Evolutionary conservation across 305 asterid genomes (phyloP).

Genomic region (Fraxinus floribunda): DNA sequence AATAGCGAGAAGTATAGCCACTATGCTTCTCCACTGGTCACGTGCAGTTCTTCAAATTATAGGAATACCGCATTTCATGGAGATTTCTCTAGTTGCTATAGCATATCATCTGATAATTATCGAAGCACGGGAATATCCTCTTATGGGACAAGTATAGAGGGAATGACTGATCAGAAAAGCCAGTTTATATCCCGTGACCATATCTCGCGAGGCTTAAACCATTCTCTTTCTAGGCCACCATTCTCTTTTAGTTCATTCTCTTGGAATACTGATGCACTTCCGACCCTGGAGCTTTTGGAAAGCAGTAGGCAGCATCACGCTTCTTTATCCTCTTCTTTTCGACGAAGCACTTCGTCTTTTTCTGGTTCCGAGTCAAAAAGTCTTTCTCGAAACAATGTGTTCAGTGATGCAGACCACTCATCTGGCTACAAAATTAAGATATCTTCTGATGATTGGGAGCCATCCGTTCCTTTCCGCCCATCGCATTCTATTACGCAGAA

Average conservation of each 20-base stretch:
- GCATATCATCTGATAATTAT: slow-evolving; percentile 32
- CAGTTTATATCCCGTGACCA: slow-evolving; percentile 27
- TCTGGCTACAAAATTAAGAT: slow-evolving; percentile 29
- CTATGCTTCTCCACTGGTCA: slow-evolving; percentile 37
- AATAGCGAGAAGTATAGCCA: slow-evolving; percentile 36
- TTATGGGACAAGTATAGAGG: slow-evolving; percentile 30
- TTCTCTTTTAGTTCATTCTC: slow-evolving; percentile 46
- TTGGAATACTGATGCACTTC: slow-evolving; percentile 36
- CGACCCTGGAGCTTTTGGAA: slow-evolving; percentile 34
- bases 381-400: slow-evolving; percentile 28
- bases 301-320: slow-evolving; percentile 35
- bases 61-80: slow-evolving; percentile 28
- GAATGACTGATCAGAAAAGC: slow-evolving; percentile 27
- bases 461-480: slow-evolving; percentile 75
- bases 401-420: slow-evolving; percentile 28
- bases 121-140: slow-evolving; percentile 30
- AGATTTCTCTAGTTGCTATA: slow-evolving; percentile 31
- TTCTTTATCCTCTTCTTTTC: slow-evolving; percentile 43
- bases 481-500: slow-evolving; percentile 55
- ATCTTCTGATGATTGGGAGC: slow-evolving; percentile 66
- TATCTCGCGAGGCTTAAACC: slow-evolving; percentile 29
- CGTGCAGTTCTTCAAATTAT: slow-evolving; percentile 29
- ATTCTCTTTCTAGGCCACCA: slow-evolving; percentile 35
- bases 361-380: slow-evolving; percentile 47
- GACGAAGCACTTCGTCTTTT: slow-evolving; percentile 37